Percentiles rank a stretch among this genome's conserved stretches.
Evolutionary conservation across 2,329 filamentous ascomycete species (phyloP).

Genomic region (Myriosclerotinia curreyana): DNA sequence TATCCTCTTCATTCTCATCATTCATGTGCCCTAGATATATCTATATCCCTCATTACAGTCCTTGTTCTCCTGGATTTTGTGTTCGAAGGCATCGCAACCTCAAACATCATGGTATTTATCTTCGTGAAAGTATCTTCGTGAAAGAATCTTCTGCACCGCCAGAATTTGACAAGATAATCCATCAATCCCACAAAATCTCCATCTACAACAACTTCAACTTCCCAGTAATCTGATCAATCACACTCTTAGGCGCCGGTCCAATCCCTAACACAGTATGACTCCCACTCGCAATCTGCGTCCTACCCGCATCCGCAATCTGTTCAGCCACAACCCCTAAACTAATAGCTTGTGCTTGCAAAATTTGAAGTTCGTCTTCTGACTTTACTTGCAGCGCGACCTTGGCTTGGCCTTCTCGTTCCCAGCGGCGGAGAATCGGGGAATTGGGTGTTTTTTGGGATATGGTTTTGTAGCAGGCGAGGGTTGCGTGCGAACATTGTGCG

Average conservation of each 20-base stretch:
- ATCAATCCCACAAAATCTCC: background rate
- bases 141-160: background rate
- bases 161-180: too few relatives aligned
- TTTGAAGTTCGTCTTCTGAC: slow-evolving; percentile 76
- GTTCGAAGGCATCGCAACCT: background rate
- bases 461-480: slow-evolving; percentile 92
- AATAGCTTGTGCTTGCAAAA: slow-evolving; percentile 72
- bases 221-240: slow-evolving; percentile 83
- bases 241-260: slow-evolving; percentile 75
- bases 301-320: slow-evolving; percentile 90
- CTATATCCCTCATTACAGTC: background rate
- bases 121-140: background rate
- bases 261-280: slow-evolving; percentile 90
- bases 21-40: background rate
- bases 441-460: slow-evolving; percentile 56
- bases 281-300: slow-evolving; percentile 92
- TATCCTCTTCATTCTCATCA: background rate
- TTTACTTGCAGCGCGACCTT: slow-evolving; percentile 92
- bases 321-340: slow-evolving; percentile 83
- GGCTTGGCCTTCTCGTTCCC: slow-evolving; percentile 83
- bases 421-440: slow-evolving; percentile 68
- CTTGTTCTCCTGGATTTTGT: background rate
- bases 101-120: background rate
- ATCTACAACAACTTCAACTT: slow-evolving; percentile 73
- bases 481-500: slow-evolving; percentile 93